Percentiles rank a stretch among this genome's conserved stretches.
Evolutionary conservation across 768 basidiomycete genomes (phyloP).

Genomic region (Boletus sp.): DNA sequence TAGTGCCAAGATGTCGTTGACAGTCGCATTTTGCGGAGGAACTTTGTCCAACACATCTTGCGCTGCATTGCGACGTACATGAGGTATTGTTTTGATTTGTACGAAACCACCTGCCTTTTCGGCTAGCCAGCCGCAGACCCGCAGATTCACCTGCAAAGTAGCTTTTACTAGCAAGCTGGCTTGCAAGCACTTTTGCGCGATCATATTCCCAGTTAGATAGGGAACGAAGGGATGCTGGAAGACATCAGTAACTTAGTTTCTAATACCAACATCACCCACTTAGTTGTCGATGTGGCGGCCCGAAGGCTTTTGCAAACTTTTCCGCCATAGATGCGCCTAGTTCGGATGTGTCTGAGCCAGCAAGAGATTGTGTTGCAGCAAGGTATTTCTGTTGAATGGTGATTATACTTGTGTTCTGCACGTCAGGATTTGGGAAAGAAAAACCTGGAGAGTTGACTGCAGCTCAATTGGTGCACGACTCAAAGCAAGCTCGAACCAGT

Average conservation of each 20-base stretch:
- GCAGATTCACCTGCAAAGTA: slow-evolving; percentile 87
- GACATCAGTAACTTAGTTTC: background rate
- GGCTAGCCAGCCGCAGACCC: slow-evolving; percentile 70
- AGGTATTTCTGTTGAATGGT: slow-evolving; percentile 75
- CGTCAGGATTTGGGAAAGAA: slow-evolving; percentile 9
- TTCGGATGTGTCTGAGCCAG: slow-evolving; percentile 76
- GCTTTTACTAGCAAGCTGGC: slow-evolving; percentile 87
- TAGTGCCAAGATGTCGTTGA: slow-evolving; percentile 61
- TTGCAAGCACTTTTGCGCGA: slow-evolving; percentile 74
- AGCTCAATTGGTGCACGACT: slow-evolving; percentile 89
- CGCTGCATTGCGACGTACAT: slow-evolving; percentile 35
- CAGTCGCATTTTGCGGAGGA: slow-evolving; percentile 58
- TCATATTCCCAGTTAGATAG: slow-evolving; percentile 72
- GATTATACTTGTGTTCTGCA: background rate
- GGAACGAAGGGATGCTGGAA: slow-evolving; percentile 51
- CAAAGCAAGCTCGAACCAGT: slow-evolving; percentile 86
- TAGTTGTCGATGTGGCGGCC: slow-evolving; percentile 71
- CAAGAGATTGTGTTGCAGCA: slow-evolving; percentile 64
- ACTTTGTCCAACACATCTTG: slow-evolving; percentile 58
- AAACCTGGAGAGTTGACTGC: slow-evolving; percentile 87
- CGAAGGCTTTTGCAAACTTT: slow-evolving; percentile 79
- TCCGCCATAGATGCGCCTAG: slow-evolving; percentile 90
- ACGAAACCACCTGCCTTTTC: slow-evolving; percentile 47
- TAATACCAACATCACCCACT: slow-evolving; percentile 44
- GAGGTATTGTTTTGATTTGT: background rate